These are phyloP conservation scores for Moricandia moricandioides DNA, from an alignment of 345 rosid species.

Conservation along the genomic window DNA sequence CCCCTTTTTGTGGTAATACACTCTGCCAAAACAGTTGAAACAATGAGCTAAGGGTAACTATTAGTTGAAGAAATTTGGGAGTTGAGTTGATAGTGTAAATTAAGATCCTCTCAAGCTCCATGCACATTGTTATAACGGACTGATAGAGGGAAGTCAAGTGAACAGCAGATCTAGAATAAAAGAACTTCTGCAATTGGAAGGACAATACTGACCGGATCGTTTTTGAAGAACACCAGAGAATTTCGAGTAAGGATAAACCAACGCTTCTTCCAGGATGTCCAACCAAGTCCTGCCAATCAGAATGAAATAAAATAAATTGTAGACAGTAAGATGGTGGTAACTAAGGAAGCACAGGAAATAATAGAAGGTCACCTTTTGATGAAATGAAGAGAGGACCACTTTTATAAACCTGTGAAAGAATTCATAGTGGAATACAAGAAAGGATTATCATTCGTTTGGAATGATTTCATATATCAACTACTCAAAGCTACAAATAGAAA, in stretches of 20 bases:
- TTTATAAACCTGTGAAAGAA: constrained; percentile 72
- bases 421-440: neutral
- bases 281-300: constrained; percentile 75
- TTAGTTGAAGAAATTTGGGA: neutral
- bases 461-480: neutral
- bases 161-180: neutral
- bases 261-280: constrained; percentile 99
- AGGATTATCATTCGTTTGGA: neutral
- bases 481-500: neutral
- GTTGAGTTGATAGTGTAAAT: neutral
- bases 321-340: neutral
- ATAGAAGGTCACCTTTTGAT: constrained; percentile 65
- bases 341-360: neutral
- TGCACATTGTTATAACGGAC: neutral
- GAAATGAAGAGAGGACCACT: constrained; percentile 97
- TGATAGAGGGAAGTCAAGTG: neutral
- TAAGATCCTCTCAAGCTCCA: constrained; percentile 2
- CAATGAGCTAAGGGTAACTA: constrained; percentile 1
- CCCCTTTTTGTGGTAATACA: constrained; percentile 85
- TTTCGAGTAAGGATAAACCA: constrained; percentile 96
- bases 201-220: constrained; percentile 78
- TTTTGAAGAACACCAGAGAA: constrained; percentile 93
- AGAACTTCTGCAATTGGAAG: neutral
- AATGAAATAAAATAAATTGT: neutral
- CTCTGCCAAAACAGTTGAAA: constrained; percentile 51